A percentile compares a stretch with the other conserved stretches of the same genome.
Evolutionary conservation across 2,329 filamentous ascomycete genomes (phyloP).

Genomic region (Monascus ruber): DNA sequence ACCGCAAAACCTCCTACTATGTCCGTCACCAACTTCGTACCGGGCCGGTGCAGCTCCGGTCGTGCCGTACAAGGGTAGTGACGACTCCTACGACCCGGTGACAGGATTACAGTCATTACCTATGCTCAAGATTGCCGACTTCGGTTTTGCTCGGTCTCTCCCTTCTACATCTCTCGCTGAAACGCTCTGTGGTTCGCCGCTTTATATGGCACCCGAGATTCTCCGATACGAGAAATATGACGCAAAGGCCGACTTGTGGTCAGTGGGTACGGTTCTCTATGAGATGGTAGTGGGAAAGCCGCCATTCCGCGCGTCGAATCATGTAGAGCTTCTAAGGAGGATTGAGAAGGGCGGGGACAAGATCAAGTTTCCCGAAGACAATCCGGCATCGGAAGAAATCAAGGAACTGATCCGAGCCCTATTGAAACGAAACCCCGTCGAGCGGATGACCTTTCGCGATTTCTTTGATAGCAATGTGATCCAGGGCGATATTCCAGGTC

Average conservation of each 20-base stretch:
- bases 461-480: constrained; percentile 73
- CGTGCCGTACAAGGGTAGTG: constrained; percentile 65
- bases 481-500: constrained; percentile 62
- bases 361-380: constrained; percentile 70
- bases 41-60: constrained; percentile 49
- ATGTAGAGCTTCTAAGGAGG: constrained; percentile 83
- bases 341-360: constrained; percentile 82
- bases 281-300: constrained; percentile 90
- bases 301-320: constrained; percentile 84
- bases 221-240: constrained; percentile 95
- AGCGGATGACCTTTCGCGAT: constrained; percentile 73
- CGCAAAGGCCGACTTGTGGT: constrained; percentile 95
- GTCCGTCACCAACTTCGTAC: constrained; percentile 66
- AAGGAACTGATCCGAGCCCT: constrained; percentile 70
- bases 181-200: constrained; percentile 86
- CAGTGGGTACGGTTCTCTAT: constrained; percentile 85
- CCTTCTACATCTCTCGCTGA: constrained; percentile 87
- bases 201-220: constrained; percentile 99
- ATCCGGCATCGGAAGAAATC: constrained; percentile 60
- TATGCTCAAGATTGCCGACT: constrained; percentile 96
- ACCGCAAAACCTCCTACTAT: constrained; percentile 85
- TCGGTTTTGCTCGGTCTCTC: constrained; percentile 90
- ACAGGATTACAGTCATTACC: constrained; percentile 75
- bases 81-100: constrained; percentile 68
- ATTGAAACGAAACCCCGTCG: constrained; percentile 73